Conservation (phyloP, 768 basidiomycete species). For the Tubosaeta sp. region DNA sequence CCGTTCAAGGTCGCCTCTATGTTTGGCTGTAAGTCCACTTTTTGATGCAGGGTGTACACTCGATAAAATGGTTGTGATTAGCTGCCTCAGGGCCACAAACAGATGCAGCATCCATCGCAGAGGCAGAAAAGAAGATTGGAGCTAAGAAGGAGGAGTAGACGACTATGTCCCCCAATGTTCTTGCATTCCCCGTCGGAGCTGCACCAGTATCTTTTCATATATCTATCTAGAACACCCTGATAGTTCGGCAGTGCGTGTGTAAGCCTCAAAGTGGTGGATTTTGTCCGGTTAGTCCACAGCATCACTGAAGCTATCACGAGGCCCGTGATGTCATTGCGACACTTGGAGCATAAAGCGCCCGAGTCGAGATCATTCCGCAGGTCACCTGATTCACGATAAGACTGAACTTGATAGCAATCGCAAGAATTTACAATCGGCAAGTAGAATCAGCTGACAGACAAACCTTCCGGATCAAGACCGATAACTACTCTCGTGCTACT, state of each 20-base stretch:
- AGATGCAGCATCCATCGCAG: slow-evolving; percentile 80
- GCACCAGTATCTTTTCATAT: slow-evolving; percentile 5
- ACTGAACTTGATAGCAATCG: no score
- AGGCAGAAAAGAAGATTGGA: slow-evolving; percentile 81
- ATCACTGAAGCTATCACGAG: background rate
- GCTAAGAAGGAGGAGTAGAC: slow-evolving; percentile 75
- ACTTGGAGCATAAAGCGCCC: background rate
- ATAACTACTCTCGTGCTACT: no score
- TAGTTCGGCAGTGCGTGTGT: background rate
- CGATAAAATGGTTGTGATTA: slow-evolving; percentile 11
- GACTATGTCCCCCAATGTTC: slow-evolving; percentile 5
- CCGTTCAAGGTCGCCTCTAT: slow-evolving; percentile 80
- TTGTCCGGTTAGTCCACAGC: background rate
- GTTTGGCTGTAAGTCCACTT: slow-evolving; percentile 56
- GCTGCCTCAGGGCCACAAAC: slow-evolving; percentile 71
- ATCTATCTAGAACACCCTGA: slow-evolving; percentile 10
- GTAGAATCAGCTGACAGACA: no score
- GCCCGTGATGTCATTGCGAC: background rate
- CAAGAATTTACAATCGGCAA: no score
- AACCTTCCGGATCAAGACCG: no score
- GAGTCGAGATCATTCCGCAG: no score
- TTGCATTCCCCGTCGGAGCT: slow-evolving; percentile 10
- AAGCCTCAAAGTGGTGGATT: background rate
- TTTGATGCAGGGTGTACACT: background rate
- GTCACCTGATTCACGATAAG: no score